These are phyloP conservation scores for Xylariaceae sp. DNA, from an alignment of 2,329 filamentous ascomycete species.

Conservation along the genomic window DNA sequence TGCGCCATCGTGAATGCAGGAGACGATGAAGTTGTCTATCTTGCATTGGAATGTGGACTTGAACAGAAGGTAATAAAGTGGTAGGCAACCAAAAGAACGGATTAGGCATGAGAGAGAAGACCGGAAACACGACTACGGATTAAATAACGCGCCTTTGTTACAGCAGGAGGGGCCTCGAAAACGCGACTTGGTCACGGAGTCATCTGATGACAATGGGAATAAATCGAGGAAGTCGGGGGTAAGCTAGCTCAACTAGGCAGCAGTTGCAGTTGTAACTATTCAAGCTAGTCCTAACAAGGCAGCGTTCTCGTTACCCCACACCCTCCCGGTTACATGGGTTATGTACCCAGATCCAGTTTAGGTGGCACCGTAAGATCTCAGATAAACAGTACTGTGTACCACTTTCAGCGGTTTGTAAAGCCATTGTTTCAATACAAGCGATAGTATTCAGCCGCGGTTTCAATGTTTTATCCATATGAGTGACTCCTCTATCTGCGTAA, in stretches of 20 bases:
- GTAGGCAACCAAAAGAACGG: too few relatives aligned
- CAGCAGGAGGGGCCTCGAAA: neutral
- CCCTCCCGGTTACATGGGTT: too few relatives aligned
- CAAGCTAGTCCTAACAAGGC: neutral
- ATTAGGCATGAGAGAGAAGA: neutral
- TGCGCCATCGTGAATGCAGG: constrained; percentile 17
- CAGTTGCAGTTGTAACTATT: too few relatives aligned
- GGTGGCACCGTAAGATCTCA: too few relatives aligned
- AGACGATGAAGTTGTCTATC: constrained; percentile 17
- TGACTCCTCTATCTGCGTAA: too few relatives aligned
- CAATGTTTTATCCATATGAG: too few relatives aligned
- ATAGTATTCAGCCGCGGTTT: too few relatives aligned
- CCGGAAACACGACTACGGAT: neutral
- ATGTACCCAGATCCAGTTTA: too few relatives aligned
- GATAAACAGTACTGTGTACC: too few relatives aligned
- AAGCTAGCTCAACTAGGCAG: neutral
- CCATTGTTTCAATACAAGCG: too few relatives aligned
- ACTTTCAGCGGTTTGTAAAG: too few relatives aligned
- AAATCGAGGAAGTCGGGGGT: neutral
- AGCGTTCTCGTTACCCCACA: too few relatives aligned
- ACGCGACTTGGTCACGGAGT: constrained; percentile 25
- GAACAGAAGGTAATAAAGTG: neutral
- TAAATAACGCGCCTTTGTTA: constrained; percentile 2
- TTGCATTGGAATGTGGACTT: neutral
- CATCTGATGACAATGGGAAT: constrained; percentile 20